These are phyloP conservation scores for Phaseolus coccineus DNA, from an alignment of 331 rosid species.

Conservation along the genomic window DNA sequence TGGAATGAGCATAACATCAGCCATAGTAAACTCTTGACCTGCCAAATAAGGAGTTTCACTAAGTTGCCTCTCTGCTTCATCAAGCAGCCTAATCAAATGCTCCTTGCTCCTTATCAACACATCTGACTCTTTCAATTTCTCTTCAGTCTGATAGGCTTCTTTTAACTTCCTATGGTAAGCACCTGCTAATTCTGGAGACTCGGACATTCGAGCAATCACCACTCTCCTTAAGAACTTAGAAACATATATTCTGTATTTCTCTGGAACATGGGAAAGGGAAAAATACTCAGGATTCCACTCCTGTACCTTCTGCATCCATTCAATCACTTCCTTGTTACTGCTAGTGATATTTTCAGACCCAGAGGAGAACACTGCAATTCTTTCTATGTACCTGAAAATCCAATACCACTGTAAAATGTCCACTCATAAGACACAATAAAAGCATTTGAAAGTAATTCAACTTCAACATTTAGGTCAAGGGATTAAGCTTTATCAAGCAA, in stretches of 20 bases:
- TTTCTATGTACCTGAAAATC: conserved; percentile 84
- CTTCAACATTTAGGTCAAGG: conserved; percentile 7
- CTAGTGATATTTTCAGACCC: conserved; percentile 55
- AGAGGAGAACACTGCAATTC: conserved; percentile 79
- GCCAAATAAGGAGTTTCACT: conserved; percentile 65
- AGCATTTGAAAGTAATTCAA: conserved; percentile 24
- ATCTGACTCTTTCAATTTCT: conserved; percentile 66
- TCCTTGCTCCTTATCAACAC: conserved; percentile 61
- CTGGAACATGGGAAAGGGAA: conserved; percentile 76
- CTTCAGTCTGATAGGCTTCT: conserved; percentile 85
- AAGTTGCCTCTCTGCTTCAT: conserved; percentile 73
- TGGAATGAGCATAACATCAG: conserved; percentile 84
- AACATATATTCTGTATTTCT: conserved; percentile 64
- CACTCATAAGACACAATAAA: background rate
- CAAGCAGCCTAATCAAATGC: conserved; percentile 72
- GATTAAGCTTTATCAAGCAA: conserved; percentile 30
- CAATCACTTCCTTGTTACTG: conserved; percentile 68
- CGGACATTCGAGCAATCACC: conserved; percentile 87
- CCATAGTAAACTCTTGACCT: conserved; percentile 86
- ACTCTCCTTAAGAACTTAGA: conserved; percentile 82
- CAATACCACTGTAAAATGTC: conserved; percentile 21
- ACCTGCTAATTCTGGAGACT: conserved; percentile 81
- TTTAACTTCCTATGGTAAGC: conserved; percentile 81
- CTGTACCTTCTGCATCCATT: conserved; percentile 93
- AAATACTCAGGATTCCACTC: conserved; percentile 85